A percentile compares a stretch with the other conserved stretches of the same genome.
Evolutionary conservation across 2,329 filamentous ascomycete species (phyloP).

Genomic region (Hypomyces perniciosus): DNA sequence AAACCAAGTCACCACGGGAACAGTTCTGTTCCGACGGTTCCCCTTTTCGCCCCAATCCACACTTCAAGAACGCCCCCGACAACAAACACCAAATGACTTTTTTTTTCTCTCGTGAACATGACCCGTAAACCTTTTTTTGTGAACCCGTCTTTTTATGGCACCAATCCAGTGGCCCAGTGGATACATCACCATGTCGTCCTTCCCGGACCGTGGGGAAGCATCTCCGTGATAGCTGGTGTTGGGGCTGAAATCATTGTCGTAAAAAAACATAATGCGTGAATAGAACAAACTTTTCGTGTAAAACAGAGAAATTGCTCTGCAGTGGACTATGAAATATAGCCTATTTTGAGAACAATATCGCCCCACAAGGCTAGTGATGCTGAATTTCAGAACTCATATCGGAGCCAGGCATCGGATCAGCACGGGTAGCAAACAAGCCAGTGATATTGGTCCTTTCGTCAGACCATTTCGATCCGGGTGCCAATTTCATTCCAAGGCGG

Average conservation of each 20-base stretch:
- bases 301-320: no score
- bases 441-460: neutral
- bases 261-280: no score
- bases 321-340: no score
- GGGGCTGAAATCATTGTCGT: no score
- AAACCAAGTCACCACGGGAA: neutral
- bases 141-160: constrained; percentile 1
- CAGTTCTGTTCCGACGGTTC: neutral
- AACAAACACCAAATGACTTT: neutral
- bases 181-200: constrained; percentile 10
- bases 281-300: no score
- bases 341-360: no score
- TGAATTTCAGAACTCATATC: no score
- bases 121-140: neutral
- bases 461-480: neutral
- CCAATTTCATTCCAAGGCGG: neutral
- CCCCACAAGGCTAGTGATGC: no score
- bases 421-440: no score
- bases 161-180: constrained; percentile 10
- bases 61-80: neutral
- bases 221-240: no score
- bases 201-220: no score
- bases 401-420: no score
- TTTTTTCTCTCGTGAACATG: neutral
- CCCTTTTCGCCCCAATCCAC: neutral